A percentile compares a stretch with the other conserved stretches of the same genome.
These are phyloP conservation scores for Penicillium sp. DNA, from an alignment of 2,329 filamentous ascomycete species.

Conservation along the genomic window DNA sequence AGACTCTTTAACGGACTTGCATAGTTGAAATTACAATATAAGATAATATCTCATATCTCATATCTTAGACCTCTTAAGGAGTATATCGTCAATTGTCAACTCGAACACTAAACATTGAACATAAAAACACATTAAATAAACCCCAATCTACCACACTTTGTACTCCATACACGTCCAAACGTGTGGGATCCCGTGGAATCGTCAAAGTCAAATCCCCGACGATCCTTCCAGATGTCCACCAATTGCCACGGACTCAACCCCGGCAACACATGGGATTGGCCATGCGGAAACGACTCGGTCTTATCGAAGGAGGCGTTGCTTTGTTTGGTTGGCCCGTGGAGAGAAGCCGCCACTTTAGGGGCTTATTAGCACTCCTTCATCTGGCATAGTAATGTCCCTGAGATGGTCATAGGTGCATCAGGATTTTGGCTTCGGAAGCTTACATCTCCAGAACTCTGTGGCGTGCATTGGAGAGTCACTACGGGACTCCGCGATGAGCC, in stretches of 20 bases:
- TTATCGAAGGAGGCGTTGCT: slow-evolving; percentile 22
- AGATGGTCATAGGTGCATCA: slow-evolving; percentile 26
- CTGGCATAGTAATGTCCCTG: slow-evolving; percentile 19
- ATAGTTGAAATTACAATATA: background rate
- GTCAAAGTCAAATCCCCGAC: slow-evolving; percentile 19
- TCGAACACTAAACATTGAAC: too few relatives aligned
- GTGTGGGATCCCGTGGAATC: background rate
- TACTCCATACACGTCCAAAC: background rate
- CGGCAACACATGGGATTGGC: slow-evolving; percentile 20
- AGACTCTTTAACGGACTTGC: slow-evolving; percentile 1
- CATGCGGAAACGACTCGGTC: slow-evolving; percentile 19
- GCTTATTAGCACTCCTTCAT: slow-evolving; percentile 4
- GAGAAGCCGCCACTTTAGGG: slow-evolving; percentile 13
- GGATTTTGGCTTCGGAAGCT: slow-evolving; percentile 1
- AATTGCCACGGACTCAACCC: slow-evolving; percentile 18
- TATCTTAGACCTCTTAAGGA: too few relatives aligned
- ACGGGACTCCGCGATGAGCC: background rate
- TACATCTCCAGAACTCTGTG: background rate
- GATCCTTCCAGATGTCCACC: slow-evolving; percentile 23
- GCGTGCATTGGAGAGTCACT: background rate
- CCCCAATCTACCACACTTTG: background rate
- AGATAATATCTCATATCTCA: background rate
- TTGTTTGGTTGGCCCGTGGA: slow-evolving; percentile 29
- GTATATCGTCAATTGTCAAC: too few relatives aligned
- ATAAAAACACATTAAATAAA: too few relatives aligned